Evolutionary conservation across 768 basidiomycete genomes (phyloP).

Genomic region (Collybia mongolica): DNA sequence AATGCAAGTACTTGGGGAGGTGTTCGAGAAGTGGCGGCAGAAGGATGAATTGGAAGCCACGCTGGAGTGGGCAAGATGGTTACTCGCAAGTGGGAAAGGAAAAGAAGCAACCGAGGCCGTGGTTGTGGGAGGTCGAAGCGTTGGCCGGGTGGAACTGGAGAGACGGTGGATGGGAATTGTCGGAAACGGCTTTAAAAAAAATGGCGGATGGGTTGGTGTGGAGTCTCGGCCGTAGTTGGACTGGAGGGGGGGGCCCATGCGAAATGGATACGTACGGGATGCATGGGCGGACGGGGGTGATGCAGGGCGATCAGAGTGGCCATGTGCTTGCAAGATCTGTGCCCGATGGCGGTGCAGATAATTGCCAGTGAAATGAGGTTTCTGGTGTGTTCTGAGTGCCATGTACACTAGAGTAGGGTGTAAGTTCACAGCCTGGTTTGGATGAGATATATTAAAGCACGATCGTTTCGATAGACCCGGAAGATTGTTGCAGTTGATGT

Average conservation of each 20-base stretch:
- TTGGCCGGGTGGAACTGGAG: slow-evolving; percentile 29
- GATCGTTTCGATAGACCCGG: not conserved
- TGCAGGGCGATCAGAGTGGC: slow-evolving; percentile 7
- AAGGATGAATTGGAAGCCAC: slow-evolving; percentile 35
- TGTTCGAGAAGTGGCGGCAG: slow-evolving; percentile 44
- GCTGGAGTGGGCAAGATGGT: slow-evolving; percentile 47
- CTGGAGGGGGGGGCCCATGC: too few species aligned
- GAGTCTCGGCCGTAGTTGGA: not conserved
- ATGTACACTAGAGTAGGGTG: not conserved
- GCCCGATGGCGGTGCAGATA: too few species aligned
- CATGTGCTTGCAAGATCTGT: not conserved
- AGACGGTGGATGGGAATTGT: slow-evolving; percentile 12
- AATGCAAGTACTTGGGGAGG: slow-evolving; percentile 23
- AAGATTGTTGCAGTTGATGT: not conserved
- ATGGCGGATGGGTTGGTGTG: too few species aligned
- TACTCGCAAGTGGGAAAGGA: slow-evolving; percentile 38
- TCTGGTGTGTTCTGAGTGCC: too few species aligned
- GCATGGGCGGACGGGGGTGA: not conserved
- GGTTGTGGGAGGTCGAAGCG: slow-evolving; percentile 1
- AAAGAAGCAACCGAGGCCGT: slow-evolving; percentile 37
- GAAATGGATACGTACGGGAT: too few species aligned
- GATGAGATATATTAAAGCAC: not conserved
- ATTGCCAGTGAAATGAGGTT: too few species aligned
- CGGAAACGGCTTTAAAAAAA: not conserved
- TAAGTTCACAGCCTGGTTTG: too few species aligned